These are phyloP conservation scores for Linnemannia exigua DNA, from an alignment of 192 early-diverging fungal species.

Conservation along the genomic window DNA sequence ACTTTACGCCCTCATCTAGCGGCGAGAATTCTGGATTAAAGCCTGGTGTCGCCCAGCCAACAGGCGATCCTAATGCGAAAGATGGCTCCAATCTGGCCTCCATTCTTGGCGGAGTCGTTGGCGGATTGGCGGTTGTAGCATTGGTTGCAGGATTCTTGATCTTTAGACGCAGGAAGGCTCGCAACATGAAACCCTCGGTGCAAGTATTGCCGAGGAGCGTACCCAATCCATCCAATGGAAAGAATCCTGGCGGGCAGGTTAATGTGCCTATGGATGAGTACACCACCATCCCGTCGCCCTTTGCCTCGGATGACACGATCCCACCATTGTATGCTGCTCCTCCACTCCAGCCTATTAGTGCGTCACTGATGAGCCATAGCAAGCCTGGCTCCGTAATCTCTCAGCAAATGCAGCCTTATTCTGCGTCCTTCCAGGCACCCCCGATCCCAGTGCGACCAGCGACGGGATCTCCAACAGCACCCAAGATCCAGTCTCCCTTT, in stretches of 20 bases:
- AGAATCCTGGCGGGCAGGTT: not conserved
- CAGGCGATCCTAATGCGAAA: not conserved
- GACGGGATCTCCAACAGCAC: not conserved
- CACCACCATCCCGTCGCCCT: constrained; percentile 19
- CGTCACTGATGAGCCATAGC: not conserved
- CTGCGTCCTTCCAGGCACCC: not conserved
- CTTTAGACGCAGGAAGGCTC: constrained; percentile 3
- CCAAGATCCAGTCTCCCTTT: not conserved
- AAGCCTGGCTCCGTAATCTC: not conserved
- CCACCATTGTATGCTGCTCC: not conserved
- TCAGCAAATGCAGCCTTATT: not conserved
- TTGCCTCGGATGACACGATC: not conserved
- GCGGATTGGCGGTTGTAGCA: constrained; percentile 6
- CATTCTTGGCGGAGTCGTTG: constrained; percentile 24
- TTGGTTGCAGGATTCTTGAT: constrained; percentile 19
- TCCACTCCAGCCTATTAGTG: not conserved
- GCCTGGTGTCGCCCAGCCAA: too few species aligned
- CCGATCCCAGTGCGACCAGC: not conserved
- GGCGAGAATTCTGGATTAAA: too few species aligned
- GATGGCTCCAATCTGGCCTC: not conserved
- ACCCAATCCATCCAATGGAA: not conserved
- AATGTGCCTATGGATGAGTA: constrained; percentile 15
- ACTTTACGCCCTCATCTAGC: not conserved
- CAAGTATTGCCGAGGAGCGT: not conserved
- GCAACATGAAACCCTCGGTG: not conserved